Evolutionary conservation across 2,329 filamentous ascomycete genomes (phyloP).

Genomic region (Epichloe scottii): DNA sequence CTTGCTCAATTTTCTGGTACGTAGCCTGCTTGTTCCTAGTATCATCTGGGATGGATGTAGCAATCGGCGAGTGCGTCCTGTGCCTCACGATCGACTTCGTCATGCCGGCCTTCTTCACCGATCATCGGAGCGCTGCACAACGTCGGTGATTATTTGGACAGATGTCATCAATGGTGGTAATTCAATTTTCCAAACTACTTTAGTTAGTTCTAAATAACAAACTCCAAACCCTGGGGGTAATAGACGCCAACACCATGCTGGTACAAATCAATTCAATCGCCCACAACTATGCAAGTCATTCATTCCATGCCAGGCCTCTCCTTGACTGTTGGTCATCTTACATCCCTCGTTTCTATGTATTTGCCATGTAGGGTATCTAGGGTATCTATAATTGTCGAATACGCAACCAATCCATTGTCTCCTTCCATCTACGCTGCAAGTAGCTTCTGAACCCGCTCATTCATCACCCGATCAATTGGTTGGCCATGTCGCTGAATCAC

Average conservation of each 20-base stretch:
- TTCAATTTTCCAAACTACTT: neutral
- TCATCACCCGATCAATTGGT: slow-evolving; percentile 24
- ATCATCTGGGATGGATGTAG: too few relatives aligned
- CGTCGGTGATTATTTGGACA: too few relatives aligned
- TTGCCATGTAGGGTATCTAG: neutral
- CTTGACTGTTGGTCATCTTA: neutral
- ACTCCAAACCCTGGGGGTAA: slow-evolving; percentile 1
- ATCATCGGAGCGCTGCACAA: too few relatives aligned
- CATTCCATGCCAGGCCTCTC: neutral
- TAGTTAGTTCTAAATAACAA: neutral
- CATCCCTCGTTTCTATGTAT: neutral
- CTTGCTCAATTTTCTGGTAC: too few relatives aligned
- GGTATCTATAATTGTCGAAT: neutral
- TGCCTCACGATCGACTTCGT: too few relatives aligned
- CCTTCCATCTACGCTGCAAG: slow-evolving; percentile 11
- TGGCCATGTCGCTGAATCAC: slow-evolving; percentile 37
- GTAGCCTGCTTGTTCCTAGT: too few relatives aligned
- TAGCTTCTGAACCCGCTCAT: slow-evolving; percentile 24
- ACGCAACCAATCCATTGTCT: neutral
- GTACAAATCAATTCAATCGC: neutral
- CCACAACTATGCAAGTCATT: neutral
- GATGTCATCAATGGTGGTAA: neutral
- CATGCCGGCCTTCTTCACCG: too few relatives aligned
- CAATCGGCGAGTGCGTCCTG: too few relatives aligned
- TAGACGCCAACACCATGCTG: slow-evolving; percentile 6